Evolutionary conservation across 225 moss, liverwort and hornwort genomes (phyloP).

Genomic region (Thuidium tamariscinum): DNA sequence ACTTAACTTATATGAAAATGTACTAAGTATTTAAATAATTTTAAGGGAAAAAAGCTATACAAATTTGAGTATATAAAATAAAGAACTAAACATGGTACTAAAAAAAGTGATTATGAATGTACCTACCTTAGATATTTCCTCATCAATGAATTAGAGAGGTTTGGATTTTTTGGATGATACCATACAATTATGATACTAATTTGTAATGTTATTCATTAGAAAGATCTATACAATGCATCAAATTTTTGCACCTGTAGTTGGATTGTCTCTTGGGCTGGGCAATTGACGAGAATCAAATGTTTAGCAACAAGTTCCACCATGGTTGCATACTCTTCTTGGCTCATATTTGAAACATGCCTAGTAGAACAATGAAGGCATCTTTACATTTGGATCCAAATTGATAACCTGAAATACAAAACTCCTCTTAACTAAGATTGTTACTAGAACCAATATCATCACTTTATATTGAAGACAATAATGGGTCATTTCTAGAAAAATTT

Average conservation of each 20-base stretch:
- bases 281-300: constrained; percentile 58
- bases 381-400: not conserved
- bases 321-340: constrained; percentile 15
- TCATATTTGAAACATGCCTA: constrained; percentile 31
- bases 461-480: not conserved
- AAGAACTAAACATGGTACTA: rapidly evolving
- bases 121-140: not conserved
- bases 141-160: not conserved
- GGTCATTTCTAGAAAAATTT: no score
- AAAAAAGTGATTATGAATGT: not conserved
- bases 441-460: not conserved
- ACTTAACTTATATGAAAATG: not conserved
- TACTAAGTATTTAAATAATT: not conserved
- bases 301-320: constrained; percentile 43
- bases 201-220: not conserved
- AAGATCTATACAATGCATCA: not conserved
- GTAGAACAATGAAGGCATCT: not conserved
- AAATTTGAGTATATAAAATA: not conserved
- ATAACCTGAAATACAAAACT: not conserved
- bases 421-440: not conserved
- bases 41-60: not conserved
- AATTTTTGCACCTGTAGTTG: constrained; percentile 63
- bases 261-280: constrained; percentile 78
- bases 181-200: not conserved
- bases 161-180: rapidly evolving